Conservation (phyloP, 257 asterid genomes). For the Marsdenia floribunda region DNA sequence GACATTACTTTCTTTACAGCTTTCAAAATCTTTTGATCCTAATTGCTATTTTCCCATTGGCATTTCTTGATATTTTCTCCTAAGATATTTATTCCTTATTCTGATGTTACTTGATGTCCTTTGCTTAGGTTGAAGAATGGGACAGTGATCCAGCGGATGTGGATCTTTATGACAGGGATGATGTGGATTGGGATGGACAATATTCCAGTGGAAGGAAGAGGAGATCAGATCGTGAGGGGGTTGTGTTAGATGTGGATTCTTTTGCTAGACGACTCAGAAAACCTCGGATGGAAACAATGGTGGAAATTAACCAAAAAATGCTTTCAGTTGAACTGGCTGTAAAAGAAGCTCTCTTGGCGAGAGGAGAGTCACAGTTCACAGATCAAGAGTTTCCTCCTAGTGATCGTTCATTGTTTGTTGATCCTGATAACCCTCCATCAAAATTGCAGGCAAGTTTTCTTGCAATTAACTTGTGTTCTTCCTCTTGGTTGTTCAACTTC, state of each 20-base stretch:
- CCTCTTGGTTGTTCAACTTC: neutral
- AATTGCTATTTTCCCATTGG: neutral
- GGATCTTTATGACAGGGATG: conserved; percentile 96
- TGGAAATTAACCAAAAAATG: conserved; percentile 92
- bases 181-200: conserved; percentile 99
- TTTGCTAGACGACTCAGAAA: conserved; percentile 87
- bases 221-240: conserved; percentile 80
- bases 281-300: conserved; percentile 84
- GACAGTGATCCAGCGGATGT: conserved; percentile 99
- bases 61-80: neutral
- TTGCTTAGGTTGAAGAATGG: conserved; percentile 90
- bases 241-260: conserved; percentile 79
- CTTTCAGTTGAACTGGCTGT: conserved; percentile 95
- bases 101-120: conserved; percentile 18
- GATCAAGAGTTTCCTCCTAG: conserved; percentile 98
- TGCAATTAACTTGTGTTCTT: conserved; percentile 1
- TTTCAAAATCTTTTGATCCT: neutral
- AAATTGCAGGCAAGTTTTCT: conserved; percentile 65
- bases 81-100: neutral
- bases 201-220: conserved; percentile 97
- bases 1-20: conserved; percentile 23
- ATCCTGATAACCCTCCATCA: conserved; percentile 79
- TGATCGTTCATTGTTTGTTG: conserved; percentile 86
- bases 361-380: conserved; percentile 86
- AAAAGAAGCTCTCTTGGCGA: conserved; percentile 89